Base-by-base conservation (phyloP, 805 yeast genomes). In the Metschnikowia corniflorae region DNA sequence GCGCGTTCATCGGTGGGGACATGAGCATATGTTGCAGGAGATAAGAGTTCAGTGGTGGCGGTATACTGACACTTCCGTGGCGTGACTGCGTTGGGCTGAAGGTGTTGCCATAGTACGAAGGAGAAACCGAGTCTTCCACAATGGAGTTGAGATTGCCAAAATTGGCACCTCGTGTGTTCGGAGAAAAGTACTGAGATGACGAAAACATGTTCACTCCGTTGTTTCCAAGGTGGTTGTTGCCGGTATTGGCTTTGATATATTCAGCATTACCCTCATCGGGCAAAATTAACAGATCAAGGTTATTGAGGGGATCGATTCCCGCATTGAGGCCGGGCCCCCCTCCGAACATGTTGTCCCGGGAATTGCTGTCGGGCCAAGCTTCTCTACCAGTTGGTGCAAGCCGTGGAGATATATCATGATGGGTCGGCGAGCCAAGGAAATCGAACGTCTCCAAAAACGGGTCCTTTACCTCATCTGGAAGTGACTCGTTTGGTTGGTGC, bases 121-220 rank as follows among this genome's bases (percentile, higher is more conserved):
- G 39, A 16, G 36, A 35, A 25, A 38, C 35, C 9, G 53, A 47
- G 33, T 53, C 57, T 39, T 63, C 68, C 10, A 65, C 61, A 27
- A 64, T 64, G 2, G 65, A 46, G 38, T 61, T 58, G 27, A 64
- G 54, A 25, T 53, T 44, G 44, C 53, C 50, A 37, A 47, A 62
- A 35, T 53, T 49, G 37, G 43, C 42, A 10, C 50, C 36, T 23
- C 56, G 52, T 9, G 55, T 51, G 8, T 61, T 57, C 3, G 73
- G 73, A 4, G 70, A 64, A 34, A 68, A 68, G 44, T 66, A 68
- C 40, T 64, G 69, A 5, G 70, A 56, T 25, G 61, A 60, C 18
- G 60, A 40, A 30, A 63, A 63, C 33, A 49, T 45, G 36, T 43
- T 44, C 28, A 10, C 37, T 26, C 36, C 20, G 33, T 16, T 37